Percentiles rank a stretch among this genome's conserved stretches.
phyloP scores from a whole-genome alignment of 2,329 filamentous ascomycete species.

The Pseudovirgaria hyperparasitica region DNA sequence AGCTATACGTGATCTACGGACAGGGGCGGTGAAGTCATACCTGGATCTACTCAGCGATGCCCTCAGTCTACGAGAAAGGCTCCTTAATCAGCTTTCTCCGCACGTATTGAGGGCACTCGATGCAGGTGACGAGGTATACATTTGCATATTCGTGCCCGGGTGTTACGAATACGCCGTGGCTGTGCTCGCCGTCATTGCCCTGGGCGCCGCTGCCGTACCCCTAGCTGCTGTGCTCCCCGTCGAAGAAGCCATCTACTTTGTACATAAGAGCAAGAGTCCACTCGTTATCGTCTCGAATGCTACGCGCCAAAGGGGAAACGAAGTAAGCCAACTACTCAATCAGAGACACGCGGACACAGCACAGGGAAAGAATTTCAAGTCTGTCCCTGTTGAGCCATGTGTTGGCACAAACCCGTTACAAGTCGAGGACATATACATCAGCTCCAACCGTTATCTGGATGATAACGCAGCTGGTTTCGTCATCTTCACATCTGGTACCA shows the following conservation, averaged over 20 bases:
- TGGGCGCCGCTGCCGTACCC: conserved; percentile 35
- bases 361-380: conserved; percentile 21
- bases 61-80: conserved; percentile 26
- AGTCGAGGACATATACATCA: conserved; percentile 24
- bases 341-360: conserved; percentile 13
- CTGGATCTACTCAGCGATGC: conserved; percentile 32
- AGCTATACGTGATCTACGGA: conserved; percentile 28
- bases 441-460: conserved; percentile 26
- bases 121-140: conserved; percentile 27
- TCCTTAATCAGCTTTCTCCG: conserved; percentile 18
- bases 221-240: conserved; percentile 29
- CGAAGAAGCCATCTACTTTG: conserved; percentile 33
- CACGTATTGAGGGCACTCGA: conserved; percentile 16
- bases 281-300: conserved; percentile 26
- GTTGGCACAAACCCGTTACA: conserved; percentile 16
- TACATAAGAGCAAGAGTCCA: conserved; percentile 25
- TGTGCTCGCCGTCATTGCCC: conserved; percentile 33
- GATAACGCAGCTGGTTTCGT: conserved; percentile 30
- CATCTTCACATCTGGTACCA: conserved; percentile 36
- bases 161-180: conserved; percentile 37
- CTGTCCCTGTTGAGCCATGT: conserved; percentile 24
- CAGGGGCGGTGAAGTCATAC: conserved; percentile 24
- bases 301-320: conserved; percentile 17
- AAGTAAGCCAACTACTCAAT: too few species aligned
- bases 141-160: conserved; percentile 32